Conservation (phyloP, 2,329 filamentous ascomycete genomes). For the Alternaria sp. region DNA sequence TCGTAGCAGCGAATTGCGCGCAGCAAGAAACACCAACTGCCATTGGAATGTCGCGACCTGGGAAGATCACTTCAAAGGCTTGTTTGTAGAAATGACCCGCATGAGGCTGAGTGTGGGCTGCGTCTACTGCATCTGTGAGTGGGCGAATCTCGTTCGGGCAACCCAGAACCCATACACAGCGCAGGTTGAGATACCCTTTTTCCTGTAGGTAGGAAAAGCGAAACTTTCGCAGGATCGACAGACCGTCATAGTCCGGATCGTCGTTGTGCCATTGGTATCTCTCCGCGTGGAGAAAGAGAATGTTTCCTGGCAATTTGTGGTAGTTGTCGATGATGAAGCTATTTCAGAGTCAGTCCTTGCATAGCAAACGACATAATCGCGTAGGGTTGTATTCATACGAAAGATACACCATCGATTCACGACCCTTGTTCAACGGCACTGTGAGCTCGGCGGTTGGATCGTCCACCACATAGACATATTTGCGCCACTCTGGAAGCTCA, state of each 20-base stretch:
- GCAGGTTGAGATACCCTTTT: not conserved
- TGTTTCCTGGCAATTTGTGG: not conserved
- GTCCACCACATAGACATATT: not conserved
- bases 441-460: not conserved
- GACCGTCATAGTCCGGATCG: not conserved
- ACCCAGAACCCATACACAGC: not conserved
- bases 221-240: not conserved
- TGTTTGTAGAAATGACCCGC: not conserved
- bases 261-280: not conserved
- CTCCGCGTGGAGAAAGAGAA: not conserved
- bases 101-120: not conserved
- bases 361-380: not conserved
- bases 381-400: not conserved
- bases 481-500: not conserved
- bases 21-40: not conserved
- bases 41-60: not conserved
- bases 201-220: not conserved
- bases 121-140: not conserved
- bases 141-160: not conserved
- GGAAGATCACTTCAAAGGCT: not conserved
- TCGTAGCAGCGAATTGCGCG: not conserved
- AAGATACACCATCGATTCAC: not conserved
- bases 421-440: not conserved
- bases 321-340: not conserved
- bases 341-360: not conserved